Conservation (phyloP, 1,284 basidiomycete species). For the Boletus sp. region DNA sequence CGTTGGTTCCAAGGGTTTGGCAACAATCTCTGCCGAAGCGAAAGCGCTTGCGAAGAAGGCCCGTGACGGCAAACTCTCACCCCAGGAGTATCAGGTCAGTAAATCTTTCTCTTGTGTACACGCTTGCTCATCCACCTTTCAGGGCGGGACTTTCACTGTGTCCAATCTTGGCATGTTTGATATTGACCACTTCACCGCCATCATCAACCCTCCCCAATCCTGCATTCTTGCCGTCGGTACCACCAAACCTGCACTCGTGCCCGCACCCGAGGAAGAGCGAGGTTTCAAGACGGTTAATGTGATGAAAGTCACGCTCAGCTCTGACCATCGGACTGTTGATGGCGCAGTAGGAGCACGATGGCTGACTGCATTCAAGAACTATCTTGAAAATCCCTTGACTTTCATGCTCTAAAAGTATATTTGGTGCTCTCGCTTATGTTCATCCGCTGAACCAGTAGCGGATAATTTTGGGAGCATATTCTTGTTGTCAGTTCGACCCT, state of each 20-base stretch:
- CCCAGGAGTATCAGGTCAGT: slow-evolving; percentile 89
- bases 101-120: not conserved
- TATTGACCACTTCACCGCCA: slow-evolving; percentile 93
- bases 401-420: slow-evolving; percentile 74
- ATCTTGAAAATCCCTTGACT: slow-evolving; percentile 93
- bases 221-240: slow-evolving; percentile 96
- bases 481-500: slow-evolving; percentile 4
- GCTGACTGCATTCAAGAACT: slow-evolving; percentile 93
- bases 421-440: slow-evolving; percentile 1
- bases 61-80: slow-evolving; percentile 92
- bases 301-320: slow-evolving; percentile 96
- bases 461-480: slow-evolving; percentile 4
- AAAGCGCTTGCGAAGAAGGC: slow-evolving; percentile 94
- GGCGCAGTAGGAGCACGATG: slow-evolving; percentile 89
- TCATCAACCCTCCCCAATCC: slow-evolving; percentile 98
- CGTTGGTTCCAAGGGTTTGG: slow-evolving; percentile 87
- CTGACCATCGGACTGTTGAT: slow-evolving; percentile 94
- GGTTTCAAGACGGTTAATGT: slow-evolving; percentile 89
- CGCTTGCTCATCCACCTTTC: slow-evolving; percentile 3
- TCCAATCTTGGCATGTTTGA: slow-evolving; percentile 99
- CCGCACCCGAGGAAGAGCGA: slow-evolving; percentile 84
- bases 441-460: not conserved
- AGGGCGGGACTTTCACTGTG: slow-evolving; percentile 98
- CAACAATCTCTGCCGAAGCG: slow-evolving; percentile 87
- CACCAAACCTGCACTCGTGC: slow-evolving; percentile 84